Base-by-base conservation (phyloP, 1,284 basidiomycete genomes). In the Mrakiaceae sp. region DNA sequence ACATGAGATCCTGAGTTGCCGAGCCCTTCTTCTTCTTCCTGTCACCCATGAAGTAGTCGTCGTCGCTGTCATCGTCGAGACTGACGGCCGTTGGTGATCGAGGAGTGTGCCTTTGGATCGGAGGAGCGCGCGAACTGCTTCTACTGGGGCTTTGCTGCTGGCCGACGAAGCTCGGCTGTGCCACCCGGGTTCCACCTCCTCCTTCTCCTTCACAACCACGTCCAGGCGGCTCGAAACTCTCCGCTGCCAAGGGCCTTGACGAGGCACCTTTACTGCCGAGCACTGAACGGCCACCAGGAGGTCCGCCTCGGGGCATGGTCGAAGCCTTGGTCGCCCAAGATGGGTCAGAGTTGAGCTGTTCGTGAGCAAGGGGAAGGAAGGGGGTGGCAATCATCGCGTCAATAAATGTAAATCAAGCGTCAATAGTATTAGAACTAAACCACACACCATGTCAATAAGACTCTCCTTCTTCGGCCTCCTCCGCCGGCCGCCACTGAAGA, bases 391-490 rank as follows among this genome's bases (percentile, higher is more conserved):
- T 27, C 27, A 27, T 27, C 27, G 27, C 9, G 48, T 49, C 48
- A 49, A 49, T 1, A 49, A 49, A 49, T 9, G 14, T 14, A 14
- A 49, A 55, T 1, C 16, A 16, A 11, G 10, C n/a, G n/a, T 55
- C n/a, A 55, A n/a, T 10, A 11, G 53, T 16, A 4, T n/a, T n/a
- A 14, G 46, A 57, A 27, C 48, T 14, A 59, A 14, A 40, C 27
- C 7, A 50, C 64, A 53, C 64, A 65, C 58, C 1, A 65, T 47
- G 43, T 65, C 64, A 42, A 46, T 53, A 9, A 73, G 53, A 54
- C 68, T 71, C 62, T 73, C 70, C 60, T 71, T 71, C 53, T 69
- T 67, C 14, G 27, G 11, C 7, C 5, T 5, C 40, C 43, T 50
- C 54, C 6, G 43, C 3, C 57, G 46, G n/a, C 57, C 57, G n/a